Base-by-base conservation (phyloP, 176 grass and related monocot species). In the Aegilops speltoides region DNA sequence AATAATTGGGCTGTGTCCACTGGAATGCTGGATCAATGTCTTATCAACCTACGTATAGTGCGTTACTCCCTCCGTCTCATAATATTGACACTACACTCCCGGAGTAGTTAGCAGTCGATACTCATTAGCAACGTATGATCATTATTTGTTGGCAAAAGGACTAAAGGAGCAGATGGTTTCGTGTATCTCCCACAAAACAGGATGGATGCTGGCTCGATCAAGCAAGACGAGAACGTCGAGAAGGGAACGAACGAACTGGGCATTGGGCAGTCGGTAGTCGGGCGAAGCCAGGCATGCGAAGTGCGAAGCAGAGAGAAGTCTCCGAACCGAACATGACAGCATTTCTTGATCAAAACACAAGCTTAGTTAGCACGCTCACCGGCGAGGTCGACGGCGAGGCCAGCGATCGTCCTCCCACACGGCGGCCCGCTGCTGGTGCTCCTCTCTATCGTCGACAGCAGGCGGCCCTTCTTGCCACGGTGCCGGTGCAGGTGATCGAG, bases 331-430 rank as follows among this genome's bases (percentile, higher is more conserved):
- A 22, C 19, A 59, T 28, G 12, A 14, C 28, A 20, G 8, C 40
- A 4, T 64, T 25, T 64, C 56, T 64, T 45, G 22, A 15, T 40
- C 33, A 25, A 16, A 29, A 10, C 29, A 7, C 23, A 45, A 37
- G 60, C 14, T 59, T 59, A 57, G 54, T 59, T 69, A 10, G 29
- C 34, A 14, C 29, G 79, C 89, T 90, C 79, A 90, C 89, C 84
- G 31, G 4, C 73, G 40, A 16, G 10, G 46, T 62, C 32, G 4
- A 34, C 22, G 69, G 37, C 14, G 20, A 41, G 31, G 31, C 31
- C 31, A 32, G 31, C 4, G 31, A 13, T 4, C 75, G 1, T 77
- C 78, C 8, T 12, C 70, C 50, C 38, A 29, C 11, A 1, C 50
- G 66, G 38, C 38, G 5, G 16, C 7, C 40, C 12, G 40, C 46